Base-by-base conservation (phyloP, 805 yeast genomes). In the Brettanomyces naardenensis region DNA sequence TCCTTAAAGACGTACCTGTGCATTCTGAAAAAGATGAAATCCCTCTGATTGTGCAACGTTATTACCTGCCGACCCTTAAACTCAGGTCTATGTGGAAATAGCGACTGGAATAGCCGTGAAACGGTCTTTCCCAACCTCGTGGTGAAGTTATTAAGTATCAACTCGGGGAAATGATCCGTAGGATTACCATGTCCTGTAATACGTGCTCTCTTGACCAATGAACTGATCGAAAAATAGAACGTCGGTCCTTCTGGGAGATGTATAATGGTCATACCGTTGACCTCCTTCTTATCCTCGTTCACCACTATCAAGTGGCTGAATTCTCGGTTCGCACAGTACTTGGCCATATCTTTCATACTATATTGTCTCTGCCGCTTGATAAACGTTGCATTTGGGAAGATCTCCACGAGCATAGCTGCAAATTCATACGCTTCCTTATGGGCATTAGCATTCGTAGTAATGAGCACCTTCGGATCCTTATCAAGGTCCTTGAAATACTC, bases 201-300 rank as follows among this genome's bases (percentile, higher is more conserved):
- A 46, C 73, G 68, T 48, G 84, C 76, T 9, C 89, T 80, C 49
- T 85, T 83, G 13, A 75, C 73, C 31, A 83, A 69, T 3, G 95
- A 86, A 6, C 87, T 68, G 4, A 92, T 66, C 21, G 92, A 80
- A 53, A 92, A 92, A 62, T 90, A 89, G 56, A 87, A 87, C 0
- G 97, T 83, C 27, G 98, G 98, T 1, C 98, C 98, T 33, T 73
- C 84, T 6, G 98, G 98, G 42, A 92, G 69, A 64, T 92, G 96
- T 40, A 92, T 81, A 53, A 92, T 84, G 1, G 97, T 87, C 41
- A 92, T 63, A 2, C 98, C 98, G 37, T 84, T 89, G 28, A 92
- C 94, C 45, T 71, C 73, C 61, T 90, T 92, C 62, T 89, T 89
- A 62, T 87, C 96, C 61, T 92, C 98, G 58, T 92, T 92, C 43